Evolutionary conservation across 2,329 filamentous ascomycete species (phyloP).

Genomic region (Xylaria sp.): DNA sequence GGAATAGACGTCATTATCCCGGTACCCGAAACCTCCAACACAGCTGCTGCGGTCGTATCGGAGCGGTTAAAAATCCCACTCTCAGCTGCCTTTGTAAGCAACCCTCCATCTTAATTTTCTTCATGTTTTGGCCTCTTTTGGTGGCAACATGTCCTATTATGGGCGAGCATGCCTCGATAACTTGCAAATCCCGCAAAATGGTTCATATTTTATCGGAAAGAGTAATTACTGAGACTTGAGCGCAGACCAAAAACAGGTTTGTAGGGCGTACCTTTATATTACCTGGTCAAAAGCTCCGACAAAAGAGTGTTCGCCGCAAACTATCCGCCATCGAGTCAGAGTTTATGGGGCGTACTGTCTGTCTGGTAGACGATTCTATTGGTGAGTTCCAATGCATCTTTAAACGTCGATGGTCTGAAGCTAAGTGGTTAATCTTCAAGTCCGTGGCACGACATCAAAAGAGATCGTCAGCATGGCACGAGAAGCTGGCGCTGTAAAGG

Average conservation of each 20-base stretch:
- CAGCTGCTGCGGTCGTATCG: conserved; percentile 77
- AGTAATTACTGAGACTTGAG: not conserved
- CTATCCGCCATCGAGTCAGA: conserved; percentile 87
- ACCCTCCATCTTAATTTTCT: not conserved
- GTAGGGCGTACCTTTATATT: conserved; percentile 73
- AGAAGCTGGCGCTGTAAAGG: conserved; percentile 83
- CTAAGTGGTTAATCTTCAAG: conserved; percentile 49
- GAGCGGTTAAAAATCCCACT: conserved; percentile 76
- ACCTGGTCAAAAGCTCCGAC: conserved; percentile 79
- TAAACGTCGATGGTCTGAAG: not conserved
- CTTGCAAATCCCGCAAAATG: not conserved
- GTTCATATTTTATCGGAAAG: not conserved
- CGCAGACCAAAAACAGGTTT: conserved; percentile 31
- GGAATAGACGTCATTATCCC: conserved; percentile 74
- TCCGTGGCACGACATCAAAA: conserved; percentile 83
- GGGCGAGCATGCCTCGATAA: not conserved
- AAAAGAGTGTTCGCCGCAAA: conserved; percentile 90
- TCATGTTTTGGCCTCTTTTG: not conserved
- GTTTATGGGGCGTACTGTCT: conserved; percentile 82
- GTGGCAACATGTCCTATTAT: not conserved
- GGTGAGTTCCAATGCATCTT: conserved; percentile 15
- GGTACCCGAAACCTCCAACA: conserved; percentile 81
- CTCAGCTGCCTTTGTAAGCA: conserved; percentile 62
- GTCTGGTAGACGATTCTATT: conserved; percentile 90
- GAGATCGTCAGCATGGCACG: conserved; percentile 87